phyloP scores from a whole-genome alignment of 2,329 filamentous ascomycete genomes.

The Penicillium concentricum region DNA sequence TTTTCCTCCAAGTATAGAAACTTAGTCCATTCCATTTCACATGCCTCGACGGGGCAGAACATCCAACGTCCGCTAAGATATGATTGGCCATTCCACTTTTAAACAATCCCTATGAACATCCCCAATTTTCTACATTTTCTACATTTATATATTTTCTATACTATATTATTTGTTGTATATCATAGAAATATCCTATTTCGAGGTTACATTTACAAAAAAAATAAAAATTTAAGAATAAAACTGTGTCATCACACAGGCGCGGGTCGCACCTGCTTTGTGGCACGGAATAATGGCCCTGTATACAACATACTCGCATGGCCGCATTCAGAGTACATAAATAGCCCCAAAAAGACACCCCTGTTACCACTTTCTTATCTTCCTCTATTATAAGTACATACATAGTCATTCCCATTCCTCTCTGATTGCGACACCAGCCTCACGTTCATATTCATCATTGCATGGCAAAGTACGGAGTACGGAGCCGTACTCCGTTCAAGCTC shows the following conservation, averaged over 20 bases:
- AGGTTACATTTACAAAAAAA: neutral
- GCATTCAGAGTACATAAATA: neutral
- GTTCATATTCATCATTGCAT: slow-evolving; percentile 1
- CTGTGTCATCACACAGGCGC: neutral
- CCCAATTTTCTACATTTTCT: neutral
- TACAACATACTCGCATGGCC: slow-evolving; percentile 1
- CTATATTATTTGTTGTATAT: neutral
- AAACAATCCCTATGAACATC: neutral
- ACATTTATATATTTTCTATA: too few relatives aligned
- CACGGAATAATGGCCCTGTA: neutral
- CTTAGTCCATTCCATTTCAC: neutral
- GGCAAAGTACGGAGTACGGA: neutral
- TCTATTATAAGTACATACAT: too few relatives aligned
- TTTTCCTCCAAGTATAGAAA: neutral
- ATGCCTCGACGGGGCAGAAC: neutral
- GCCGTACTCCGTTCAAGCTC: neutral
- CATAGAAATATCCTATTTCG: neutral
- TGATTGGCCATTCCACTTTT: neutral
- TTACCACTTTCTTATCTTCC: neutral
- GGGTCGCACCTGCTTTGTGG: slow-evolving; percentile 5
- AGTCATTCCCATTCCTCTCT: neutral
- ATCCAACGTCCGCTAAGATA: neutral
- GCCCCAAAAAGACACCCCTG: neutral
- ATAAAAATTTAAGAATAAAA: neutral
- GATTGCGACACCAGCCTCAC: neutral